Percentiles rank a stretch among this genome's conserved stretches.
Evolutionary conservation across 495 filamentous ascomycete species (phyloP).

Genomic region (Aspergillus sparsus): DNA sequence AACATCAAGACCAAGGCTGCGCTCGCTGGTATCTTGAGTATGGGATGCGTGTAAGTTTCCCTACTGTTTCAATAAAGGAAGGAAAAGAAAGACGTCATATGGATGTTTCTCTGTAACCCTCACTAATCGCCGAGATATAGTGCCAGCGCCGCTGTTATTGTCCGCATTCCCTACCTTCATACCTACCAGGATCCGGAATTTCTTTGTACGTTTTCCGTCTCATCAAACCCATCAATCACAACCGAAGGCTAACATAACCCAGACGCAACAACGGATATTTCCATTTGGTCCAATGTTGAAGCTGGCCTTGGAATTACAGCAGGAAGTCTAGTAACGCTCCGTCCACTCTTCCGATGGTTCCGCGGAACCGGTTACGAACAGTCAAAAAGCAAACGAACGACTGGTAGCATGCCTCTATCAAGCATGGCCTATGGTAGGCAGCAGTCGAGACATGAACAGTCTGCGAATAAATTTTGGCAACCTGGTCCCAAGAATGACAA

Average conservation of each 20-base stretch:
- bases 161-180: conserved; percentile 41
- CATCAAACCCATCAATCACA: conserved; percentile 11
- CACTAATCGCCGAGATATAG: conserved; percentile 20
- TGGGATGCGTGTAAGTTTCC: conserved; percentile 43
- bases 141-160: conserved; percentile 41
- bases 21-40: conserved; percentile 40
- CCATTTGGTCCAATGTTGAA: conserved; percentile 51
- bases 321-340: conserved; percentile 50
- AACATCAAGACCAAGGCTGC: conserved; percentile 37
- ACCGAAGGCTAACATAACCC: conserved; percentile 5
- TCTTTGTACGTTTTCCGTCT: conserved; percentile 30
- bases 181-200: conserved; percentile 33
- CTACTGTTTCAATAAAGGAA: too few relatives aligned
- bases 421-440: conserved; percentile 33
- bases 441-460: conserved; percentile 24
- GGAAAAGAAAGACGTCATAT: too few relatives aligned
- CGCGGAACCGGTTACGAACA: conserved; percentile 35
- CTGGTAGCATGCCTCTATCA: conserved; percentile 37
- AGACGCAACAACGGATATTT: conserved; percentile 47
- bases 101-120: conserved; percentile 4
- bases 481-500: conserved; percentile 34
- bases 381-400: conserved; percentile 31
- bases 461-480: conserved; percentile 34
- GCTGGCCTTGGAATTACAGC: conserved; percentile 48
- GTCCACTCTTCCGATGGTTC: conserved; percentile 50